Base-by-base conservation (phyloP, 108 stramenopile genomes). In the Pseudonitzschia delicatissima region DNA sequence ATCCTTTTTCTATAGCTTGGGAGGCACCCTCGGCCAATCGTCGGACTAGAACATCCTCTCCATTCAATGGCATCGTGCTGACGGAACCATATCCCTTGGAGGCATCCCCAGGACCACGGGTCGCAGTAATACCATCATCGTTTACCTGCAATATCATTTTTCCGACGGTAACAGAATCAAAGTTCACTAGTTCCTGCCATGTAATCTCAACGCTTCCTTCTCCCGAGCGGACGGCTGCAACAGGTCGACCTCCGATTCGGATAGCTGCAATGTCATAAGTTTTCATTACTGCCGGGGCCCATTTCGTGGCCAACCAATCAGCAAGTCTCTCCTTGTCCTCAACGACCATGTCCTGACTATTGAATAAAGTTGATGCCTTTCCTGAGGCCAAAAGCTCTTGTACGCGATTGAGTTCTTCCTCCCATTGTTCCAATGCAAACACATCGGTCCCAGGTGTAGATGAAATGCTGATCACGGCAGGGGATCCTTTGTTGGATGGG, bases 181-280 rank as follows among this genome's bases (percentile, higher is more conserved):
- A 87, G 52, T 91, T 44, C 5, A 85, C 82, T 13, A 91, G 61
- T 64, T 88, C 82, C 34, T 88, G 90, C 90, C 90, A 91, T 5
- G 83, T 79, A 50, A 91, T 84, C 27, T 91, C 87, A 15, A 90
- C 81, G 26, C 64, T 62, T 8, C 72, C 77, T 18, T 72, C 77
- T 25, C 61, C 62, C 9, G 69, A 20, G 33, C 71, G 79, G 1
- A 28, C 57, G n/a, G 86, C 82, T 65, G 74, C 81, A 3, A 91
- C 90, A 21, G 90, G 83, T 40, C 90, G 79, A 1, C 72, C 85
- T 2, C 90, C 90, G 9, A 80, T 81, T 8, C 90, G 81, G 60
- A 85, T 91, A 2, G 85, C 84, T 20, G 90, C 87, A 79, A 91
- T 88, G 36, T 91, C 90, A 48, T 88, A 92, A 4, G 87, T 87